Evolutionary conservation across 179 eudicot species (phyloP), one percentile per base, ranked within the genome.

Genomic region (Carnegiea gigantea): DNA sequence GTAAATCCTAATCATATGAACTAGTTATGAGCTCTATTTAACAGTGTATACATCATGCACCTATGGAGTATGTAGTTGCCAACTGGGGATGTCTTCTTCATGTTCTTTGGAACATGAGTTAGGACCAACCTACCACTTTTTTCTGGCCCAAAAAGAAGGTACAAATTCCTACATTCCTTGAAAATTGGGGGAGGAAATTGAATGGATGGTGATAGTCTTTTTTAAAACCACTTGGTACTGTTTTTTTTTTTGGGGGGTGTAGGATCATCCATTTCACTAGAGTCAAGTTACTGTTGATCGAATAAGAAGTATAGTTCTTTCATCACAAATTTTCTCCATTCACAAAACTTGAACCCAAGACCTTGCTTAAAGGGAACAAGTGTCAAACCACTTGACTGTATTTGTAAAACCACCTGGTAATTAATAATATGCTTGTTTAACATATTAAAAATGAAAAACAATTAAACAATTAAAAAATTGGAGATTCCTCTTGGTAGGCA

Each of bases 151-250:
- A 73, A 73, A n/a, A 9, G 15, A 6, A 24, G 36, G 72, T 26
- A 11, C 72, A 67, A 67, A 67, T 67, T 67, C 72, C 72, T 67
- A 67, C 40, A 67, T 62, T 11, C 60, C 73, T 70, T 70, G 73
- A 70, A 14, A 68, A 33, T 73, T 73, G 77, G 53, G 53, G 30
- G 43, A 43, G 51, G 26, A 72, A 72, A 15, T 53, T 53, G 13
- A 0, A 72, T 72, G 75, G 49, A 43, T 18, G 75, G 49, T 72
- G 23, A 20, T 73, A 26, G 72, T 67, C 49, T 73, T 44, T 72
- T 72, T 11, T 17, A 73, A 10, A 21, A 73, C 76, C 76, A 71
- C 75, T 71, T 71, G 75, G 48, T 71, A 38, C 0, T 33, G 1
- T 33, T 33, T 33, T 33, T 33, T 33, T 33, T 33, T 33, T 33